Base-by-base conservation (phyloP, 192 early-diverging fungal genomes). In the Gigaspora rosea region DNA sequence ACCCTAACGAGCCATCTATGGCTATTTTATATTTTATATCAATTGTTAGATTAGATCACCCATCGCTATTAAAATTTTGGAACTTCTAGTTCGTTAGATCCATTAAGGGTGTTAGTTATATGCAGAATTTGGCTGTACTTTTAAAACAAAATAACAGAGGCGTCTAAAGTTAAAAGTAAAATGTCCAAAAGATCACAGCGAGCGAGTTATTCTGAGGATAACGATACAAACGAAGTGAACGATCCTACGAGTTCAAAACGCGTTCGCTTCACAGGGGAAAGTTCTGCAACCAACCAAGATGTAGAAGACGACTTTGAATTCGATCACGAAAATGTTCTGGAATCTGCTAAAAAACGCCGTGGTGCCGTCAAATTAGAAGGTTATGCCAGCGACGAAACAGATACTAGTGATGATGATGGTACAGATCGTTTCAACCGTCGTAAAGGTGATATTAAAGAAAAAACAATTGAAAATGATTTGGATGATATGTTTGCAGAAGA, bases 401-500 rank as follows among this genome's bases (percentile, higher is more conserved):
- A 72, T 64, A 74, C 69, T 12, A 80, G 76, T 58, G 82, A 82
- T 48, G 84, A 88, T 59, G 79, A 81, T 11, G 78, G 83, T 4
- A 79, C 74, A 27, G 83, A 79, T 80, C 54, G 71, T 46, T 65
- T 81, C 73, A 64, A 82, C 73, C 76, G 82, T 80, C n/a, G 77
- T 50, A 62, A 79, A 83, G 49, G 79, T 76, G 11, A 72, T 54
- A 15, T 16, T n/a, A 78, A 61, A 22, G 63, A 70, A 58, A 77
- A 78, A 13, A 41, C 66, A 0, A 78, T 69, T 10, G 77, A 73
- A 4, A 78, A 82, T 2, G 84, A 82, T 9, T 86, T 89, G 11
- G 82, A 84, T 18, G 89, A 92, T 50, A 91, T 92, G 89, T 92
- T 91, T 89, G 85, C 85, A 9, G 80, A 80, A 12, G 78, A 78